Base-by-base conservation (phyloP, 495 filamentous ascomycete genomes). In the Penicillium salamii region DNA sequence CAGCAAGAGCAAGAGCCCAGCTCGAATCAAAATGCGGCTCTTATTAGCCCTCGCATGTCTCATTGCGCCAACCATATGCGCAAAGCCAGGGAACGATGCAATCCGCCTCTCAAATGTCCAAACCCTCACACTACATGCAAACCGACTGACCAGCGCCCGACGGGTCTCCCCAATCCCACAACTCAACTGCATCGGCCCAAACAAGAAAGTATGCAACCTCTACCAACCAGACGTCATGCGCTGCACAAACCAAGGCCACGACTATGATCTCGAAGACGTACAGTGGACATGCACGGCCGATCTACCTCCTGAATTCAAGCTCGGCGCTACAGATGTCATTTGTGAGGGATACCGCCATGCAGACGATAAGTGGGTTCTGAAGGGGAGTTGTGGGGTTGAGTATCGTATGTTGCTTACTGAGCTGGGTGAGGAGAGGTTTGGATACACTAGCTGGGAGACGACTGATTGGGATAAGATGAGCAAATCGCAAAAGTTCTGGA, bases 381-480 rank as follows among this genome's bases (percentile, higher is more conserved):
- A 89, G 52, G 92, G 93, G 3, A 89, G 82, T 59, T 98, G 93
- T 68, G 93, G 90, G 2, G 92, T 96, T 9, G 91, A 98, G 65
- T 98, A 97, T 65, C 75, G 88, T 3, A 62, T 98, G 7, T 57
- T 86, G 1, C 69, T 98, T 28, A 98, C 91, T 3, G 88, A 89
- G 14, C 63, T 76, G n/a, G 92, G 93, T 3, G 84, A 92, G 71
- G 61, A 81, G 57, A 82, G 74, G 59, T 91, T 84, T 56, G 85
- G 86, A 9, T 37, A 35, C 42, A 15, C 24, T 23, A 17, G 11
- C 28, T 26, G 15, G 20, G 51, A 40, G 26, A 14, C 28, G 29
- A 7, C 42, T 17, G 48, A 23, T 5, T 35, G 38, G 18, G 18
- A 11, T 4, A 46, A 54, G 50, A 37, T 8, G 18, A 23, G 41